These are phyloP conservation scores for Buddleja alternifolia DNA, from an alignment of 257 asterid genomes.

Conservation along the genomic window DNA sequence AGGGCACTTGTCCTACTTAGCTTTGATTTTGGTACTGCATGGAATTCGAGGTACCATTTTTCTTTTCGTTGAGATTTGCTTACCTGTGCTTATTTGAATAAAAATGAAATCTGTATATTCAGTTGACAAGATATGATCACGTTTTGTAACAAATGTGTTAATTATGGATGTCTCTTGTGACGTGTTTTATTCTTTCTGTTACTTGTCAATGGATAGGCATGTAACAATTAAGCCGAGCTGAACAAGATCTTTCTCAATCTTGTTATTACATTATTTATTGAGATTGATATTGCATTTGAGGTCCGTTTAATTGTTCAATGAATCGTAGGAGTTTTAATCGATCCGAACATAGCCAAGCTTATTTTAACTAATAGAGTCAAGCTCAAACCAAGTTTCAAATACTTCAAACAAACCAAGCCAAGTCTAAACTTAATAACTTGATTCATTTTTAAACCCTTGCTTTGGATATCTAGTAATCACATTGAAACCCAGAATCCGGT, in stretches of 20 bases:
- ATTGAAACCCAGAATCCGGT: conserved; percentile 3
- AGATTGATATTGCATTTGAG: too few relatives aligned
- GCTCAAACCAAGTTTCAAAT: too few relatives aligned
- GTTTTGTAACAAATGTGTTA: background rate
- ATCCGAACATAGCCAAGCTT: too few relatives aligned
- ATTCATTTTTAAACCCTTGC: too few relatives aligned
- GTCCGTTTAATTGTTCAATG: too few relatives aligned
- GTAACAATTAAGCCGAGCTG: too few relatives aligned
- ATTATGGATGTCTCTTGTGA: conserved; percentile 12
- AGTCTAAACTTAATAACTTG: too few relatives aligned
- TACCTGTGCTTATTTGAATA: background rate
- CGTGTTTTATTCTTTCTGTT: conserved; percentile 11
- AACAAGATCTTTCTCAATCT: too few relatives aligned
- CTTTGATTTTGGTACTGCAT: conserved; percentile 90
- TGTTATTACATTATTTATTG: too few relatives aligned
- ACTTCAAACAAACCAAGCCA: too few relatives aligned
- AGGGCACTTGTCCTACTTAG: conserved; percentile 76
- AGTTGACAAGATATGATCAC: background rate
- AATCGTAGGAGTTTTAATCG: too few relatives aligned
- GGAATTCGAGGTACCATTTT: conserved; percentile 76
- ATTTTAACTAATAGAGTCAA: too few relatives aligned
- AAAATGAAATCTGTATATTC: background rate
- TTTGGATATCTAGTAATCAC: conserved; percentile 7
- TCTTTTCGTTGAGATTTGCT: background rate
- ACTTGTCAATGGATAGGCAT: background rate